Evolutionary conservation across 176 grass and related monocot species (phyloP).

Genomic region (Triticum urartu): DNA sequence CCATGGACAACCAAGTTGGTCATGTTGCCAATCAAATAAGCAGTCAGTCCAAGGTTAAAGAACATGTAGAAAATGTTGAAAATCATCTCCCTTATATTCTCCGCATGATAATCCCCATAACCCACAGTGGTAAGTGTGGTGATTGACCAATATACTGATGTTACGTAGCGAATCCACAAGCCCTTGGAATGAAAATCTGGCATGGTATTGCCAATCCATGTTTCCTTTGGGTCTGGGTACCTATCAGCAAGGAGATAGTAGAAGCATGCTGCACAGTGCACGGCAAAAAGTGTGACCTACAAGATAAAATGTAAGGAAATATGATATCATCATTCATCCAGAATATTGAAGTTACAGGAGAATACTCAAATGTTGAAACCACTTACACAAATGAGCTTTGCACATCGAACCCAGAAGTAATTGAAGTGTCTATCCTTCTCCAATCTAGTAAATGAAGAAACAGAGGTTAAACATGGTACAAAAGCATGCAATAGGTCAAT

Average conservation of each 20-base stretch:
- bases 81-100: constrained; percentile 88
- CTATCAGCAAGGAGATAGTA: constrained; percentile 93
- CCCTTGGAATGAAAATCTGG: constrained; percentile 71
- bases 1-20: constrained; percentile 97
- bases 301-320: constrained; percentile 30
- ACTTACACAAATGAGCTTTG: constrained; percentile 93
- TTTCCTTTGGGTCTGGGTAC: constrained; percentile 51
- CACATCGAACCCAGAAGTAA: constrained; percentile 98
- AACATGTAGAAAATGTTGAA: constrained; percentile 98
- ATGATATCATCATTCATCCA: not conserved
- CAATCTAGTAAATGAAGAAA: constrained; percentile 55
- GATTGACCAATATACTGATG: constrained; percentile 97
- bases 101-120: constrained; percentile 93
- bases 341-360: not conserved
- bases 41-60: constrained; percentile 96
- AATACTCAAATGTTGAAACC: not conserved
- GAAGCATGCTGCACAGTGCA: constrained; percentile 93
- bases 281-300: constrained; percentile 95
- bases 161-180: constrained; percentile 78
- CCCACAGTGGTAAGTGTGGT: constrained; percentile 95
- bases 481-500: not conserved
- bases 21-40: constrained; percentile 99
- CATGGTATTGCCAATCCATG: constrained; percentile 87
- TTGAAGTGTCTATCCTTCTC: constrained; percentile 94
- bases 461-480: not conserved